These are phyloP conservation scores for Reticulascus tulasneorum DNA, from an alignment of 2,329 filamentous ascomycete genomes.

Conservation along the genomic window DNA sequence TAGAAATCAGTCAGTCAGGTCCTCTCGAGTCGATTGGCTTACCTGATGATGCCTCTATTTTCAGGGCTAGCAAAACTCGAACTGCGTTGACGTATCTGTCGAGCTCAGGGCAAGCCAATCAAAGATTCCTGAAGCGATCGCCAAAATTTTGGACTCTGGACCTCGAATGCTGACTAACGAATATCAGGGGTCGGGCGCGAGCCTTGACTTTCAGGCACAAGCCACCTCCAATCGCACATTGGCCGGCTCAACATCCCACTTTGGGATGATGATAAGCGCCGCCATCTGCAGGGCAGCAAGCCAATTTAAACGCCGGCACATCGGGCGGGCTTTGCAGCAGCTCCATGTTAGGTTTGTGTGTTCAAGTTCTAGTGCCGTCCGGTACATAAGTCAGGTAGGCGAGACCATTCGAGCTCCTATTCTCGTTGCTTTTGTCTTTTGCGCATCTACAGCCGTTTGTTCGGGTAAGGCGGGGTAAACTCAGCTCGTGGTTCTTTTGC, in stretches of 20 bases:
- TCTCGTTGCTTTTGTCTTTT: no score
- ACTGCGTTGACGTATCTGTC: no score
- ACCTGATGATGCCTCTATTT: no score
- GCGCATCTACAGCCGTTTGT: not conserved
- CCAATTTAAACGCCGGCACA: constrained; percentile 11
- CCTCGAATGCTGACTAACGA: constrained; percentile 11
- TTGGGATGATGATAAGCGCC: constrained; percentile 11
- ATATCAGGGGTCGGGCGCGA: not conserved
- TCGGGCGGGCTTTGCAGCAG: no score
- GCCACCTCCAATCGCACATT: not conserved
- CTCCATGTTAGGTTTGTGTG: not conserved
- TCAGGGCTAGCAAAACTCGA: no score
- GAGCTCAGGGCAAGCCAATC: no score
- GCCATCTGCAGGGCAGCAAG: constrained; percentile 12
- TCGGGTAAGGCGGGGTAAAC: not conserved
- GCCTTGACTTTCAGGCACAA: not conserved
- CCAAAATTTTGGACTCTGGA: constrained; percentile 11
- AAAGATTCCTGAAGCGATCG: constrained; percentile 11
- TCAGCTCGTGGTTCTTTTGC: no score
- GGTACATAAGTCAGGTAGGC: not conserved
- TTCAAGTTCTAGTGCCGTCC: not conserved
- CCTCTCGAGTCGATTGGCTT: no score
- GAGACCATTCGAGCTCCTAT: no score
- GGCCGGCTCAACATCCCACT: constrained; percentile 1
- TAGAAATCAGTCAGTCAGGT: no score